Evolutionary conservation across 441 rosid species (phyloP).

Genomic region (Metrosideros polymorpha): DNA sequence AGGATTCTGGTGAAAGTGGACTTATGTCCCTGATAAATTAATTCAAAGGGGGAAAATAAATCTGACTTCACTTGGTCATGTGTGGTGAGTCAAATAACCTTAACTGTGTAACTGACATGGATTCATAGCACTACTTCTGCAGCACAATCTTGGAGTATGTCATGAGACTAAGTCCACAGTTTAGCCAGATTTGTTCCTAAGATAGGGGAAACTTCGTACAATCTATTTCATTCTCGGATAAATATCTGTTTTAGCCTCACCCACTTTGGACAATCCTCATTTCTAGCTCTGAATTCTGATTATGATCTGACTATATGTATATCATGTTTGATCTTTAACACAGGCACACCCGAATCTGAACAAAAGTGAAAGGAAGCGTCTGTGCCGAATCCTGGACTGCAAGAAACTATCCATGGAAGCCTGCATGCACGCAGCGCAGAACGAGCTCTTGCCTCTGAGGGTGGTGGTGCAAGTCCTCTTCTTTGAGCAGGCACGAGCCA

Average conservation of each 20-base stretch:
- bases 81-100: background rate
- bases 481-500: slow-evolving; percentile 75
- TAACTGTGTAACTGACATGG: background rate
- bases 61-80: background rate
- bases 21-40: background rate
- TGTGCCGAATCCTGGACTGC: slow-evolving; percentile 58
- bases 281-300: background rate
- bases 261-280: background rate
- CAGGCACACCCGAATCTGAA: slow-evolving; percentile 55
- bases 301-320: background rate
- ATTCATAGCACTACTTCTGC: background rate
- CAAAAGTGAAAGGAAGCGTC: slow-evolving; percentile 56
- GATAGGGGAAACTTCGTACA: background rate
- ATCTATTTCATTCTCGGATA: background rate
- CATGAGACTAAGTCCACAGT: background rate
- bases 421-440: slow-evolving; percentile 74
- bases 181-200: background rate
- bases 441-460: slow-evolving; percentile 56
- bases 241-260: background rate
- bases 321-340: background rate
- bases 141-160: background rate
- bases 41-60: background rate
- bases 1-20: background rate
- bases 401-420: slow-evolving; percentile 64
- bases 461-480: slow-evolving; percentile 75